phyloP scores from a whole-genome alignment of 768 basidiomycete genomes.

The Kwoniella heveanensis region DNA sequence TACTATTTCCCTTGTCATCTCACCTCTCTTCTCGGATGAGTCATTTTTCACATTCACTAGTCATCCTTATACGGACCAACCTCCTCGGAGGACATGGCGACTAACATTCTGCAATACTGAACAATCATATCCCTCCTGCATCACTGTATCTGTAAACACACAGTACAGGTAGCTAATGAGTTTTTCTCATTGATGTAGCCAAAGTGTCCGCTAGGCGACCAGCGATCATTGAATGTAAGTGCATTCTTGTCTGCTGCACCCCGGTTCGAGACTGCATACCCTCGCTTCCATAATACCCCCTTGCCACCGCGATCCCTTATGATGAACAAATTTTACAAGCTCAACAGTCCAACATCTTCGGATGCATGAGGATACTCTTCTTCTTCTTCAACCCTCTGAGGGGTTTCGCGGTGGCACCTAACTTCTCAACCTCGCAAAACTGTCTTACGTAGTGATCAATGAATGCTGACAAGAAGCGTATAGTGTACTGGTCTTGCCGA shows the following conservation, averaged over 20 bases:
- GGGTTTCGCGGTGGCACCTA: slow-evolving; percentile 4
- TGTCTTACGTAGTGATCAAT: too few relatives aligned
- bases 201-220: slow-evolving; percentile 39
- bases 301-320: slow-evolving; percentile 28
- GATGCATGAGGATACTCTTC: slow-evolving; percentile 49
- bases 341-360: slow-evolving; percentile 56
- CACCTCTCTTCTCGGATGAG: slow-evolving; percentile 41
- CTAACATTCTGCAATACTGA: slow-evolving; percentile 56
- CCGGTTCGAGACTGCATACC: not conserved
- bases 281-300: slow-evolving; percentile 8
- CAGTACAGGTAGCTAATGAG: not conserved
- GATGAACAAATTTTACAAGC: slow-evolving; percentile 56
- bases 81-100: slow-evolving; percentile 44
- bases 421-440: not conserved
- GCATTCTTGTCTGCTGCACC: slow-evolving; percentile 5
- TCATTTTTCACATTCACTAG: slow-evolving; percentile 50
- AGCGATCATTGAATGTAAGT: slow-evolving; percentile 45
- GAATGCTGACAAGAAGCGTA: slow-evolving; percentile 8
- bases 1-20: not conserved
- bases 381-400: slow-evolving; percentile 56
- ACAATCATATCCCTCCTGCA: not conserved
- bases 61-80: slow-evolving; percentile 45
- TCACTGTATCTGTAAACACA: too few relatives aligned
- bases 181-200: slow-evolving; percentile 24
- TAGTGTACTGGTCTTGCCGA: slow-evolving; percentile 78